These are phyloP conservation scores for Thalassiosira oceanica DNA, from an alignment of 352 stramenopile genomes.

Conservation along the genomic window DNA sequence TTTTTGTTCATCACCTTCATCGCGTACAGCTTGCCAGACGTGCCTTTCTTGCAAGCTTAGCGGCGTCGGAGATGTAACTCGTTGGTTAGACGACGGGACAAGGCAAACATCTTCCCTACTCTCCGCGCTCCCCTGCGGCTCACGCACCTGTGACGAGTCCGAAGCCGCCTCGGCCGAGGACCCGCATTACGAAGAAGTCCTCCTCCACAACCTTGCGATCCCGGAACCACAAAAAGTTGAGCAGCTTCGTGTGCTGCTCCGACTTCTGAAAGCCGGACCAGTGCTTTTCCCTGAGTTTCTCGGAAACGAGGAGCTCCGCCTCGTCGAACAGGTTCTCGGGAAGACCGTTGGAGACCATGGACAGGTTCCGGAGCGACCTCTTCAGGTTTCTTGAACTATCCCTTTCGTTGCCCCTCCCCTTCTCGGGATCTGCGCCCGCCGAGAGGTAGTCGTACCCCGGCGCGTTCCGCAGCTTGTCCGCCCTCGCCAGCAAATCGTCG, in stretches of 20 bases:
- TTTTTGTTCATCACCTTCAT: conserved; percentile 93
- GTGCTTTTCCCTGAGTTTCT: conserved; percentile 58
- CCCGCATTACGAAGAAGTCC: conserved; percentile 93
- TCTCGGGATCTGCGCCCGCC: background rate
- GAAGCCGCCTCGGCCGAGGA: conserved; percentile 94
- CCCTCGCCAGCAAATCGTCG: conserved; percentile 14
- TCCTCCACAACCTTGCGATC: conserved; percentile 88
- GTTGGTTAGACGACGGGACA: no score
- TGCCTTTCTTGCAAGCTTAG: conserved; percentile 91
- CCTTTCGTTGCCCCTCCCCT: background rate
- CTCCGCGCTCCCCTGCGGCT: no score
- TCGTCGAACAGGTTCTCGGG: conserved; percentile 65
- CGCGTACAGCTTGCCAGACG: conserved; percentile 88
- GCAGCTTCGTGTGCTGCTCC: conserved; percentile 82
- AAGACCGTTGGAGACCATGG: conserved; percentile 25
- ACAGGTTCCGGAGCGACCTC: conserved; percentile 8
- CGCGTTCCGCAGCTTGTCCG: conserved; percentile 26
- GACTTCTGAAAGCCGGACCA: conserved; percentile 83
- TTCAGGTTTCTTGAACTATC: background rate
- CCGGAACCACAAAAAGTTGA: conserved; percentile 90
- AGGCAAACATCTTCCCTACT: no score
- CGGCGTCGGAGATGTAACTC: background rate
- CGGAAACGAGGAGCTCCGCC: conserved; percentile 59
- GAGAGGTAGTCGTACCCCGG: conserved; percentile 17
- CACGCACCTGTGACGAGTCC: conserved; percentile 91